Base-by-base conservation (phyloP, 225 moss, liverwort and hornwort species). In the Anthoceros angustus region DNA sequence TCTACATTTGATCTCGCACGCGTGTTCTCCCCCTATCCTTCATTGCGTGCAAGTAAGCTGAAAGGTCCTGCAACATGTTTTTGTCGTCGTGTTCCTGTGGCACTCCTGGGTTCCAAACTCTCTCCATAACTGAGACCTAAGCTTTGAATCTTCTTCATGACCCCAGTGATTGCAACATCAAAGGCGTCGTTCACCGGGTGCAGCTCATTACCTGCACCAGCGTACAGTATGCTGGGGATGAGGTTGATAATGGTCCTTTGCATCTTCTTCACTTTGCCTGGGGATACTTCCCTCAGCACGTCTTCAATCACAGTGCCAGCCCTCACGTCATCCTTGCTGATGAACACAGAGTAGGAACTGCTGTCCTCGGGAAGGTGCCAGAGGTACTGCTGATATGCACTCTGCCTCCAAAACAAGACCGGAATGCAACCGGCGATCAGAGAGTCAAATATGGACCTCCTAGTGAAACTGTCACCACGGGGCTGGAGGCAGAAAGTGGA, bases 401-500 rank as follows among this genome's bases (percentile, higher is more conserved):
- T 64, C 42, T 25, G 5, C 10, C 39, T 46, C 10, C 64, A 63
- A 32, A 70, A 70, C 7, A 70, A 38, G 15, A 70, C 70, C 8
- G 70, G 70, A 39, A 70, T 70, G 49, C 63, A 20, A 15, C 70
- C 70, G 14, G 64, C 70, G 18, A 65, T 25, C 8, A 70, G 70
- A 20, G 63, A 64, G 21, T 70, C 70, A 40, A 70, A 70, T 16
- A 70, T 38, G 14, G 32, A 46, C 38, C 49, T 70, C 15, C 70
- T 43, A 18, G 70, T 63, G 24, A 64, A 63, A 49, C 70, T 70
- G 25, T 70, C 70, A 16, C 70, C 70, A 15, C 63, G 46, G 16
- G 70, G 70, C 24, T 70, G 70, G 16, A 70, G 64, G 63, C 70
- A 70, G 64, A 70, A 70, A 15, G 64, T 48, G 23, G 70, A 64